These are phyloP conservation scores for Candida gigantensis DNA, from an alignment of 1,139 yeast genomes.

Conservation along the genomic window DNA sequence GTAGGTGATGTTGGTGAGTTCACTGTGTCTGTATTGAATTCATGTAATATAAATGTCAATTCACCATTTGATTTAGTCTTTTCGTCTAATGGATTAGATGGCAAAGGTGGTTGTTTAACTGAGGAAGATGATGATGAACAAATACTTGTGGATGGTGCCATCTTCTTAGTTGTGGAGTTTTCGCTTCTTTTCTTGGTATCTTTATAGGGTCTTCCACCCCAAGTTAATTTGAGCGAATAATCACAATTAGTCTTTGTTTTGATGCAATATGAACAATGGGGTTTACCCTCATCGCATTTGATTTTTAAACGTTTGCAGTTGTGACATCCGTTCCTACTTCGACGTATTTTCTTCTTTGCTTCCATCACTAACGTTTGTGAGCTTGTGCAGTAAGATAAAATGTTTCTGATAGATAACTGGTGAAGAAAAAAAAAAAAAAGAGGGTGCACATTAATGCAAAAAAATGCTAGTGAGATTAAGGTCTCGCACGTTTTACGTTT, in stretches of 20 bases:
- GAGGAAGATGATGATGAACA: not conserved
- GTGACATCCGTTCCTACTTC: slow-evolving; percentile 59
- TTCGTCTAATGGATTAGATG: too few relatives aligned
- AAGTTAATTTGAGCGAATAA: slow-evolving; percentile 62
- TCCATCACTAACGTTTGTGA: too few relatives aligned
- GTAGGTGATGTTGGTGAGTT: slow-evolving; percentile 9
- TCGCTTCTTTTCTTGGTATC: slow-evolving; percentile 36
- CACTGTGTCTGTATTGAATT: slow-evolving; percentile 3
- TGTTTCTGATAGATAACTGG: too few relatives aligned
- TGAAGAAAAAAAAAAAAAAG: not conserved
- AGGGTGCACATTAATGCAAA: not conserved
- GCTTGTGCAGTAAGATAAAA: too few relatives aligned
- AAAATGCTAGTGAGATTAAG: not conserved
- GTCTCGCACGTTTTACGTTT: too few relatives aligned
- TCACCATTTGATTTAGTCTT: not conserved
- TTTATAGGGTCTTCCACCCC: slow-evolving; percentile 77
- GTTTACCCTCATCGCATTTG: slow-evolving; percentile 73
- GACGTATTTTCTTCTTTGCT: slow-evolving; percentile 14
- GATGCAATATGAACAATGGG: slow-evolving; percentile 61
- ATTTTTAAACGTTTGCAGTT: slow-evolving; percentile 67
- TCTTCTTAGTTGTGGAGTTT: slow-evolving; percentile 1
- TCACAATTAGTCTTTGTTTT: slow-evolving; percentile 56
- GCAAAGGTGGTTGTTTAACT: not conserved
- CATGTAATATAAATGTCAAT: slow-evolving; percentile 2
- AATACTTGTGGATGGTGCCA: not conserved